Percentiles rank a stretch among this genome's conserved stretches.
phyloP scores from a whole-genome alignment of 768 basidiomycete genomes.

The Trametes cubensis region DNA sequence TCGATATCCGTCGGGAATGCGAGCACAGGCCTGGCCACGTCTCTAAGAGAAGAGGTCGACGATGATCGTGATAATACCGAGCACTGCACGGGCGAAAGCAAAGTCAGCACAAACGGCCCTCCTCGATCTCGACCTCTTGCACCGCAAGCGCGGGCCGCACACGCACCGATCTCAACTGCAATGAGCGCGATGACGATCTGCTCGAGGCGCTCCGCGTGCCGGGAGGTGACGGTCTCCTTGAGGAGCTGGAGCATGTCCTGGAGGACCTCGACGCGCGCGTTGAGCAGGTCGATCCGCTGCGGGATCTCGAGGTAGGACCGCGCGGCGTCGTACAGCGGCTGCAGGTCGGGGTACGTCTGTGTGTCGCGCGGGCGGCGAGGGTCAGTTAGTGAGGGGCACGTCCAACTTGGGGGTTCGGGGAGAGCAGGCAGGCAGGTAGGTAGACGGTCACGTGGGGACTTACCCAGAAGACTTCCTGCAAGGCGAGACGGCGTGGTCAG shows the following conservation, averaged over 20 bases:
- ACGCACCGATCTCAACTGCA: slow-evolving; percentile 79
- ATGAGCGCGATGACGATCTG: slow-evolving; percentile 92
- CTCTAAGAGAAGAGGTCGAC: slow-evolving; percentile 62
- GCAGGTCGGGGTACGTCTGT: slow-evolving; percentile 91
- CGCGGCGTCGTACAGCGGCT: slow-evolving; percentile 92
- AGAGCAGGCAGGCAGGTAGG: not conserved
- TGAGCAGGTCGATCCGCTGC: slow-evolving; percentile 89
- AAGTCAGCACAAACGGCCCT: not conserved
- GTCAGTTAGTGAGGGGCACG: slow-evolving; percentile 2
- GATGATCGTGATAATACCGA: slow-evolving; percentile 89
- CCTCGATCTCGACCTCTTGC: not conserved
- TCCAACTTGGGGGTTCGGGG: slow-evolving; percentile 2
- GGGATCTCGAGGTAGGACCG: slow-evolving; percentile 94
- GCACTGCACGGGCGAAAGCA: slow-evolving; percentile 49
- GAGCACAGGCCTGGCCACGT: not conserved
- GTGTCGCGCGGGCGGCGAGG: too few relatives aligned
- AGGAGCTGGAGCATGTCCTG: slow-evolving; percentile 96
- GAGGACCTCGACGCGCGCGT: slow-evolving; percentile 91
- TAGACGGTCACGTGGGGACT: slow-evolving; percentile 28
- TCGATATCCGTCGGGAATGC: not conserved
- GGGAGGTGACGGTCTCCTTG: slow-evolving; percentile 91
- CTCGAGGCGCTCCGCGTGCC: slow-evolving; percentile 88
- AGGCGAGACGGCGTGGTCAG: slow-evolving; percentile 9
- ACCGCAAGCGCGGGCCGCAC: not conserved
- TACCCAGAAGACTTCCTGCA: slow-evolving; percentile 93